A percentile compares a stretch with the other conserved stretches of the same genome.
Conservation (phyloP, 495 filamentous ascomycete species). For the Lophiostoma macrostomum region DNA sequence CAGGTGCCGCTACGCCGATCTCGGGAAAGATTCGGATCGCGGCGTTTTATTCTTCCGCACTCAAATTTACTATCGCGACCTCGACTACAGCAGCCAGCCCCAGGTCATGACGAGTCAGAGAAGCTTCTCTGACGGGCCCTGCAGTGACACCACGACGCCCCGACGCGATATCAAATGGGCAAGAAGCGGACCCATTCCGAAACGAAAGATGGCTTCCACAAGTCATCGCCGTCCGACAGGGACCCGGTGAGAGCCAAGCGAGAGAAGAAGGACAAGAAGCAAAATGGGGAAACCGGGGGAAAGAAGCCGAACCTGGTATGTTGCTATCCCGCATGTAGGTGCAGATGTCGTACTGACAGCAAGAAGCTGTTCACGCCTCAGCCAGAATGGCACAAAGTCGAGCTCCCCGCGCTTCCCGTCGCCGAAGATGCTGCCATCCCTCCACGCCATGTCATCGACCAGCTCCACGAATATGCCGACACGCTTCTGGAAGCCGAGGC, state of each 20-base stretch:
- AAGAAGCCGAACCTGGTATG: conserved; percentile 26
- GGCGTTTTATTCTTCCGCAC: conserved; percentile 4
- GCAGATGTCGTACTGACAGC: conserved; percentile 9
- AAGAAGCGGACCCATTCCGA: conserved; percentile 38
- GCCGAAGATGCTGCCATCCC: conserved; percentile 47
- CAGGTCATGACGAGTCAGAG: conserved; percentile 33
- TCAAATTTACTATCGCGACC: not conserved
- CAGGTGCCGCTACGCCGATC: no score
- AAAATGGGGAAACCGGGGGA: conserved; percentile 20
- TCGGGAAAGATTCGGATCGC: not conserved
- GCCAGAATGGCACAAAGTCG: conserved; percentile 78
- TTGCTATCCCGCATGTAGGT: not conserved
- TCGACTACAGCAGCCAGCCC: conserved; percentile 3
- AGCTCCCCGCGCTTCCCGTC: conserved; percentile 56
- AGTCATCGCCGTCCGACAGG: conserved; percentile 26
- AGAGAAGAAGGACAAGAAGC: conserved; percentile 21
- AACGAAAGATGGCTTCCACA: conserved; percentile 31
- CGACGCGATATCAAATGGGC: conserved; percentile 30
- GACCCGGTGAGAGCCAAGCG: conserved; percentile 15
- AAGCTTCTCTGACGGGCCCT: conserved; percentile 30
- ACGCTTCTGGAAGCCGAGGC: conserved; percentile 72
- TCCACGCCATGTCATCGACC: conserved; percentile 61
- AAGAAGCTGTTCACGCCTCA: conserved; percentile 69
- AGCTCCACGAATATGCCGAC: conserved; percentile 71
- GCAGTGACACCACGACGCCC: conserved; percentile 9